These are phyloP conservation scores for Nannochloropsis oceanica DNA, from an alignment of 108 stramenopile genomes.

Conservation along the genomic window DNA sequence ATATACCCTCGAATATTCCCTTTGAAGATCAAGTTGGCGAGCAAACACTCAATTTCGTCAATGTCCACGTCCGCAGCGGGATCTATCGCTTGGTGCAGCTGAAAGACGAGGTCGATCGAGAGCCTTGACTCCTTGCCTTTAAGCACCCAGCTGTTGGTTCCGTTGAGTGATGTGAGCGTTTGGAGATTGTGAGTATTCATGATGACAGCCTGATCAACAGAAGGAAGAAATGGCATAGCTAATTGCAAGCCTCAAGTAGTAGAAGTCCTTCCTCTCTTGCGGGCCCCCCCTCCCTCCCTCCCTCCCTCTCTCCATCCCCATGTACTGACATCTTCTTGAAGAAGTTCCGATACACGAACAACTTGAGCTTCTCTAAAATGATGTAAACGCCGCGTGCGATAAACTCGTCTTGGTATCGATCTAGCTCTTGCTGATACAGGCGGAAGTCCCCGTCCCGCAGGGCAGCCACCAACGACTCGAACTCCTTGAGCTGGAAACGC, in stretches of 20 bases:
- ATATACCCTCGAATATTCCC: slow-evolving; percentile 77
- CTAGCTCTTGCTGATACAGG: background rate
- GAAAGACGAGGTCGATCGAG: background rate
- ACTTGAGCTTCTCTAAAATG: background rate
- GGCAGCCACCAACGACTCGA: background rate
- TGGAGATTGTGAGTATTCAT: no score
- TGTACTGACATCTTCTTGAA: background rate
- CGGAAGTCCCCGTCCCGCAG: background rate
- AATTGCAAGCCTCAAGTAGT: no score
- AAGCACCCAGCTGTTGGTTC: background rate
- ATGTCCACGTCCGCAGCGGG: background rate
- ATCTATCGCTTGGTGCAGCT: background rate
- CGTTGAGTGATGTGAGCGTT: no score
- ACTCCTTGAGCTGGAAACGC: background rate
- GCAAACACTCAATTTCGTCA: slow-evolving; percentile 83
- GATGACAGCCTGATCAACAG: no score
- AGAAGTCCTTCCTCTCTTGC: no score
- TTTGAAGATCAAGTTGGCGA: slow-evolving; percentile 77
- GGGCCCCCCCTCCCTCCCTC: no score
- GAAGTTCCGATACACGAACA: background rate
- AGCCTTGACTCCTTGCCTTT: background rate
- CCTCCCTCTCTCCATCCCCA: no score
- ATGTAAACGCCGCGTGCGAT: background rate
- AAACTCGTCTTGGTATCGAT: background rate
- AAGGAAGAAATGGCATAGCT: no score